Percentiles rank a stretch among this genome's conserved stretches.
Conservation (phyloP, 805 yeast species). For the Starmerella roubikii region DNA sequence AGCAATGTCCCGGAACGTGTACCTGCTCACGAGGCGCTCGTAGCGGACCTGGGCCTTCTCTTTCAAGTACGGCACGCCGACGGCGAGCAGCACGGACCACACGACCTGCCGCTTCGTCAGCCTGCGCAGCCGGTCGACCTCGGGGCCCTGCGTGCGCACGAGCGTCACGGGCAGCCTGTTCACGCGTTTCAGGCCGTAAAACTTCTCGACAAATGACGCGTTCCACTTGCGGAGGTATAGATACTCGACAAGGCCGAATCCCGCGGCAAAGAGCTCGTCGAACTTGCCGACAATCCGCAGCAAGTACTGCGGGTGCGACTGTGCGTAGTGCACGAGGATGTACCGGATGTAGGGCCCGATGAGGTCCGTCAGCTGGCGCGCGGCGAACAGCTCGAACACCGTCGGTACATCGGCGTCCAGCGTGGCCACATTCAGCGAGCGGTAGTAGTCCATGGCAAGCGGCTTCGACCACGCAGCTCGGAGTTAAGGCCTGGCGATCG, state of each 20-base stretch:
- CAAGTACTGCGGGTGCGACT: constrained; percentile 56
- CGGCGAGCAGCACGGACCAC: constrained; percentile 38
- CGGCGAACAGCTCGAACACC: constrained; percentile 72
- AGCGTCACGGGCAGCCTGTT: constrained; percentile 23
- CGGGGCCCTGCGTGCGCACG: constrained; percentile 25
- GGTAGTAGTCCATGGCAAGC: constrained; percentile 76
- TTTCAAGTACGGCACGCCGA: constrained; percentile 52
- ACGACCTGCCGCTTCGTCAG: constrained; percentile 41
- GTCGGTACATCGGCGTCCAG: constrained; percentile 71
- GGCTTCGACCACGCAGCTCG: too few species aligned
- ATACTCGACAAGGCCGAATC: constrained; percentile 58
- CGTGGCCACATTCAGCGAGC: constrained; percentile 63
- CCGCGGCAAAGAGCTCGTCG: constrained; percentile 56
- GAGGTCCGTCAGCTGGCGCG: constrained; percentile 61
- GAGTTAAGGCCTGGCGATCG: too few species aligned
- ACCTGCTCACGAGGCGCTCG: constrained; percentile 49
- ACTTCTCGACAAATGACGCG: constrained; percentile 78
- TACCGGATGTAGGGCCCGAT: constrained; percentile 74
- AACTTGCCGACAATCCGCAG: constrained; percentile 50
- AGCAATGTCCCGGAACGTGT: constrained; percentile 36
- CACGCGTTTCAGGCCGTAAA: constrained; percentile 73
- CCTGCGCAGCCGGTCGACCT: constrained; percentile 39
- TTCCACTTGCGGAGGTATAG: constrained; percentile 60
- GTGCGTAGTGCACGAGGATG: constrained; percentile 67
- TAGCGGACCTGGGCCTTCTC: constrained; percentile 55